Percentiles rank a stretch among this genome's conserved stretches.
phyloP scores from a whole-genome alignment of 2,329 filamentous ascomycete species.

The Paraphaeosphaeria sporulosa region DNA sequence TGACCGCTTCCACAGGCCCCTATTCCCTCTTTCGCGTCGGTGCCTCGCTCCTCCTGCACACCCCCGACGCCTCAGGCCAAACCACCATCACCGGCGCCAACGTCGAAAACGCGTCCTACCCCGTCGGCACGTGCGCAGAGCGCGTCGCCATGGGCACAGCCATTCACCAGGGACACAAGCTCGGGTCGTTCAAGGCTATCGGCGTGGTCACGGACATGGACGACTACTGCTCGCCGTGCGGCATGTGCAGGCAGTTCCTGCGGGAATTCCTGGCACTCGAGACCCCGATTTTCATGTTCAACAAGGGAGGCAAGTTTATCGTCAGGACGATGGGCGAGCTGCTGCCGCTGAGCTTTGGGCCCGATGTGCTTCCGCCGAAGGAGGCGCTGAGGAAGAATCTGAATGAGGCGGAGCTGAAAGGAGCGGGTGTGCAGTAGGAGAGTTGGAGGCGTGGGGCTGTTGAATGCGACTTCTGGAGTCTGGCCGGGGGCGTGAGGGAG shows the following conservation, averaged over 20 bases:
- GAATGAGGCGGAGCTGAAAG: constrained; percentile 36
- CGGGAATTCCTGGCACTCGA: constrained; percentile 57
- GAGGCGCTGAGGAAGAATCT: constrained; percentile 40
- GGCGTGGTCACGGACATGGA: constrained; percentile 83
- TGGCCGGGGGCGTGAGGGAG: not conserved
- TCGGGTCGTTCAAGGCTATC: constrained; percentile 67
- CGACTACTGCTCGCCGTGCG: constrained; percentile 70
- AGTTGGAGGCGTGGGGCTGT: not conserved
- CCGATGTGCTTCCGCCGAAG: constrained; percentile 53
- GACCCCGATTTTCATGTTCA: constrained; percentile 90
- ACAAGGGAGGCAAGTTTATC: constrained; percentile 76
- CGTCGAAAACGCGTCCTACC: constrained; percentile 90
- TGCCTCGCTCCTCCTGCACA: constrained; percentile 70
- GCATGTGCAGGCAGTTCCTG: constrained; percentile 90
- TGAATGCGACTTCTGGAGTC: not conserved
- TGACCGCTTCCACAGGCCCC: constrained; percentile 60
- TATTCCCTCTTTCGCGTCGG: constrained; percentile 95
- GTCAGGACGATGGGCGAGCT: constrained; percentile 72
- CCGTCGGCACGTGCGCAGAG: constrained; percentile 95
- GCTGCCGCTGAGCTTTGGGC: constrained; percentile 63
- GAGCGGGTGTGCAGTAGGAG: not conserved
- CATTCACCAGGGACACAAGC: constrained; percentile 65
- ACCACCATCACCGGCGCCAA: constrained; percentile 73
- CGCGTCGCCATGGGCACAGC: constrained; percentile 83
- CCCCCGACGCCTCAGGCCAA: constrained; percentile 32